Evolutionary conservation across 177 flowering plant genomes (phyloP).

Genomic region (Telopea speciosissima): DNA sequence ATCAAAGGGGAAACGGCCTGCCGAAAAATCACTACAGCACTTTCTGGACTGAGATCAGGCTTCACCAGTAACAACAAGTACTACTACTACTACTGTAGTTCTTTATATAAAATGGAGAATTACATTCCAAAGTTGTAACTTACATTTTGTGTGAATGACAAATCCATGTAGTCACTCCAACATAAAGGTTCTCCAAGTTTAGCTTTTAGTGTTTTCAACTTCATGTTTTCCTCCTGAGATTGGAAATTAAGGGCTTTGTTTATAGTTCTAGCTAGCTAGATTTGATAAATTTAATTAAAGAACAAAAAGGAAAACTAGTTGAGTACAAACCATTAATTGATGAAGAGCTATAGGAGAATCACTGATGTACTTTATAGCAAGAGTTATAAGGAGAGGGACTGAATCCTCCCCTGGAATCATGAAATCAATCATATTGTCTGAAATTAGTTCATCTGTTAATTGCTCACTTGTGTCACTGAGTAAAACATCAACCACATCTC

Average conservation of each 20-base stretch:
- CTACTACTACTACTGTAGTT: too few species aligned
- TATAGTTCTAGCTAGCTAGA: not conserved
- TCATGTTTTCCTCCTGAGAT: constrained; percentile 80
- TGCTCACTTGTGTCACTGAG: constrained; percentile 45
- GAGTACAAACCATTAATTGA: constrained; percentile 39
- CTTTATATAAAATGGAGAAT: too few species aligned
- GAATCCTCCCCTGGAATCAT: constrained; percentile 99
- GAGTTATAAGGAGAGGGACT: constrained; percentile 80
- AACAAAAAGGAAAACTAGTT: not conserved
- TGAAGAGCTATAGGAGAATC: constrained; percentile 54
- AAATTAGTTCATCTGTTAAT: constrained; percentile 59
- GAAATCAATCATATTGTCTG: constrained; percentile 82
- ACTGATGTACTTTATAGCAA: constrained; percentile 74
- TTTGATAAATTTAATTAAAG: not conserved
- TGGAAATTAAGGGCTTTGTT: not conserved
- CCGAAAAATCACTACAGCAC: too few species aligned
- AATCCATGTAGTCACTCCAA: constrained; percentile 66
- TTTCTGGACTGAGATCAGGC: too few species aligned
- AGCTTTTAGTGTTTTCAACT: constrained; percentile 47
- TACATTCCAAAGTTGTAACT: constrained; percentile 14
- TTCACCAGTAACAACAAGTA: too few species aligned
- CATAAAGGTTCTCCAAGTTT: constrained; percentile 36
- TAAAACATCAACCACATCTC: constrained; percentile 74
- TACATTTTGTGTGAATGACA: constrained; percentile 80
- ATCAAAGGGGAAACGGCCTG: too few species aligned